A percentile compares a stretch with the other conserved stretches of the same genome.
These are phyloP conservation scores for Lachnellula cervina DNA, from an alignment of 2,329 filamentous ascomycete species.

Conservation along the genomic window DNA sequence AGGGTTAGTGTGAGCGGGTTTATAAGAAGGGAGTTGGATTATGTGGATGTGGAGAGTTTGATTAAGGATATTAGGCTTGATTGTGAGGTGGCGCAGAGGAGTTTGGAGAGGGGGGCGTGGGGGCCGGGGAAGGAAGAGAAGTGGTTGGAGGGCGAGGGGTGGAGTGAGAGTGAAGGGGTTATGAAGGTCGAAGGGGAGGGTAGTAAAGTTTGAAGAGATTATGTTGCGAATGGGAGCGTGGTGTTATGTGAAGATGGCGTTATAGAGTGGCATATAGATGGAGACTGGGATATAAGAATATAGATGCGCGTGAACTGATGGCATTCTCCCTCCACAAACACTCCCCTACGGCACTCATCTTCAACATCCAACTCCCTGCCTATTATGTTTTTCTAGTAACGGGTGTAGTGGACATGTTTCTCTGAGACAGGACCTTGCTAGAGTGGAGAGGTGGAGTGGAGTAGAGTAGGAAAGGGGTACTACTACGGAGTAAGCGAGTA, in stretches of 20 bases:
- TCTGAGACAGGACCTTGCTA: too few relatives aligned
- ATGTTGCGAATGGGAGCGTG: background rate
- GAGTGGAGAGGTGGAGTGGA: too few relatives aligned
- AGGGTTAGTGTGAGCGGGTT: conserved; percentile 79
- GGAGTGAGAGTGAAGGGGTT: background rate
- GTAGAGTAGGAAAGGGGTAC: too few relatives aligned
- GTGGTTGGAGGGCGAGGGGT: conserved; percentile 16
- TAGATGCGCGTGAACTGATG: background rate
- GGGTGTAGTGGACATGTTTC: too few relatives aligned
- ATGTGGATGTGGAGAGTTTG: conserved; percentile 75
- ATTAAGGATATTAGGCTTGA: conserved; percentile 86
- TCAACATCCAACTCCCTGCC: background rate
- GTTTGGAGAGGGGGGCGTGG: conserved; percentile 64
- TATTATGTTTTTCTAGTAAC: background rate
- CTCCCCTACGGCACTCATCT: background rate
- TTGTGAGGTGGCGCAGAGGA: conserved; percentile 74
- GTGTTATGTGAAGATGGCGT: background rate
- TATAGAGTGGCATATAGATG: background rate
- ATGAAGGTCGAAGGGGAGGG: background rate
- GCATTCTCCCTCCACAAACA: background rate
- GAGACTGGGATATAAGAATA: background rate
- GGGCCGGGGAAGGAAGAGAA: conserved; percentile 19
- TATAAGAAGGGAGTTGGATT: conserved; percentile 85
- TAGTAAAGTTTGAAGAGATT: background rate
- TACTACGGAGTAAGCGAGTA: too few relatives aligned